Percentiles rank a stretch among this genome's conserved stretches.
Evolutionary conservation across 2,329 filamentous ascomycete species (phyloP).

Genomic region (Sclerotinia subarctica): DNA sequence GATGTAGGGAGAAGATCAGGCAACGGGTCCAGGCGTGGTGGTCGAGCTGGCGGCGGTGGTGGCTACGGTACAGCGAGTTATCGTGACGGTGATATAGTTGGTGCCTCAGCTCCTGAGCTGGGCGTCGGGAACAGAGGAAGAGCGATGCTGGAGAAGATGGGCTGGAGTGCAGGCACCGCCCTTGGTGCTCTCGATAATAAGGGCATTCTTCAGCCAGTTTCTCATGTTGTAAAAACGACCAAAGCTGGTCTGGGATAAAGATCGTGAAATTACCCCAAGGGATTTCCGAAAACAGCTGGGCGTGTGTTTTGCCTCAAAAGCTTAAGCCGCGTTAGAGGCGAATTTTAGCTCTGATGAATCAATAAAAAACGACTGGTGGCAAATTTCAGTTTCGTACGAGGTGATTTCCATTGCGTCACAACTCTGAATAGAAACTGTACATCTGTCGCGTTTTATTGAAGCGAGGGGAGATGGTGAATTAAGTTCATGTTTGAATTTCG

Average conservation of each 20-base stretch:
- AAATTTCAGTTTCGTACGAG: background rate
- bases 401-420: background rate
- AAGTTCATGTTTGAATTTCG: conserved; percentile 25
- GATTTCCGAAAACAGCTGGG: background rate
- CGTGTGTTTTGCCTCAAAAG: too few species aligned
- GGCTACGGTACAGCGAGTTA: conserved; percentile 53
- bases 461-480: background rate
- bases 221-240: conserved; percentile 80
- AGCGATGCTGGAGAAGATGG: conserved; percentile 93
- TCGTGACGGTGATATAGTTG: conserved; percentile 83
- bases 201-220: conserved; percentile 81
- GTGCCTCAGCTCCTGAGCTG: conserved; percentile 78
- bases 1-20: conserved; percentile 42
- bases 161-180: conserved; percentile 83
- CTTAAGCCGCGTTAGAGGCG: background rate
- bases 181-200: conserved; percentile 80
- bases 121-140: conserved; percentile 79
- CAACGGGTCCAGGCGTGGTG: conserved; percentile 37
- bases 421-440: background rate
- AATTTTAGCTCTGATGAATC: background rate
- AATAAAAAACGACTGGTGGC: background rate
- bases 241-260: conserved; percentile 72
- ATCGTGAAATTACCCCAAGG: background rate
- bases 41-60: conserved; percentile 37
- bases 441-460: background rate